Conservation (phyloP, 164 flowering plant genomes). For the Tetracentron sinense region DNA sequence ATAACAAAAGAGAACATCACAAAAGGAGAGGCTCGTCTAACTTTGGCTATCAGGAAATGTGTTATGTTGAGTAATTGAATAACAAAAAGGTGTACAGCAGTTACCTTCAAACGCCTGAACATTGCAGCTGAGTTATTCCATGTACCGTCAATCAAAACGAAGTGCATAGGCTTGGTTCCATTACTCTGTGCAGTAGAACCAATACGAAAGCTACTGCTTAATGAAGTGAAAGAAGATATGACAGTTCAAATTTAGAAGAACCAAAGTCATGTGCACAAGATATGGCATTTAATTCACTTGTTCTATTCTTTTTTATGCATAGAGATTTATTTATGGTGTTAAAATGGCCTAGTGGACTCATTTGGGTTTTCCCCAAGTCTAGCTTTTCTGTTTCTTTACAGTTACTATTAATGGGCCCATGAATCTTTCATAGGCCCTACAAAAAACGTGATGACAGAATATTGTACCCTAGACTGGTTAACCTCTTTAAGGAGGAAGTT, state of each 20-base stretch:
- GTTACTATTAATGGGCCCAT: neutral
- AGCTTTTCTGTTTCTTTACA: neutral
- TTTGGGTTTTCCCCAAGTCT: neutral
- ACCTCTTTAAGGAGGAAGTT: neutral
- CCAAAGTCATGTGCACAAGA: neutral
- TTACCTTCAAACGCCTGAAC: constrained; percentile 90
- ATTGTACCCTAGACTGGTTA: neutral
- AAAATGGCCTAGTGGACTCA: neutral
- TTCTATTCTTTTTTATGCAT: neutral
- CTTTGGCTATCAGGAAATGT: too few relatives aligned
- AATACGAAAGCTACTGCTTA: constrained; percentile 29
- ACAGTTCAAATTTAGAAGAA: constrained; percentile 7
- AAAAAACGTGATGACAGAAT: neutral
- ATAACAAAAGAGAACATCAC: neutral
- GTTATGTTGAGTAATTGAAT: too few relatives aligned
- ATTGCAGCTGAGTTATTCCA: constrained; percentile 96
- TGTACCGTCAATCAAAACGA: constrained; percentile 88
- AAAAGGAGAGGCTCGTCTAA: neutral
- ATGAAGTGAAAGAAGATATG: constrained; percentile 20
- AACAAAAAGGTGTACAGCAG: neutral
- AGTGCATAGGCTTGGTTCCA: constrained; percentile 45
- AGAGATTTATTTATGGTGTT: neutral
- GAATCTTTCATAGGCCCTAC: neutral
- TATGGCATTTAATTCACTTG: neutral
- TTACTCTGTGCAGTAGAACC: constrained; percentile 39